These are phyloP conservation scores for Rutstroemia sp. DNA, from an alignment of 2,329 filamentous ascomycete species.

Conservation along the genomic window DNA sequence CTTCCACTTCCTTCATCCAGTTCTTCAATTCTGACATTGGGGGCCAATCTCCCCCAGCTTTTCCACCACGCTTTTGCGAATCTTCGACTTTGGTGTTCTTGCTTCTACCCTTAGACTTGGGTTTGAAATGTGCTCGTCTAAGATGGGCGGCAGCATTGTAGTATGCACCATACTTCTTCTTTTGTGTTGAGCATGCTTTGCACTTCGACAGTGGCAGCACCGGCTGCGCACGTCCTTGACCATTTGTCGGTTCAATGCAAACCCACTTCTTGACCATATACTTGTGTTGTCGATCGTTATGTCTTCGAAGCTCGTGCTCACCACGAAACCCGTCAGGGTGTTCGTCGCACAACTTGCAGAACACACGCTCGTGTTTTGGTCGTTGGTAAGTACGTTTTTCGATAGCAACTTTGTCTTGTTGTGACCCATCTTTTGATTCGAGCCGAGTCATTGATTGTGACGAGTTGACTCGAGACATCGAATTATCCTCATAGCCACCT, in stretches of 20 bases:
- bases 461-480: constrained; percentile 25
- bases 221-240: constrained; percentile 40
- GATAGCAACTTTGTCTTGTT: constrained; percentile 26
- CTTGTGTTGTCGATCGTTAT: constrained; percentile 61
- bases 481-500: constrained; percentile 23
- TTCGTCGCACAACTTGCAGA: constrained; percentile 69
- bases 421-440: constrained; percentile 26
- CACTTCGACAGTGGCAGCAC: constrained; percentile 50
- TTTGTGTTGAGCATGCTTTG: constrained; percentile 71
- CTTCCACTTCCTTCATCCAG: constrained; percentile 51
- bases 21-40: constrained; percentile 49
- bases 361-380: constrained; percentile 29
- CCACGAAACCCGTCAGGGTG: constrained; percentile 84
- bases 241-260: constrained; percentile 49
- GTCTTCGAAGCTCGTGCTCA: constrained; percentile 74
- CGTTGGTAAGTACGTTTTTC: constrained; percentile 28
- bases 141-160: constrained; percentile 94
- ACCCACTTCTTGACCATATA: constrained; percentile 47
- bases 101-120: constrained; percentile 41
- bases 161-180: constrained; percentile 86
- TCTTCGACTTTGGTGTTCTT: constrained; percentile 28
- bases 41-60: constrained; percentile 47
- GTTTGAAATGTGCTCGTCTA: constrained; percentile 80
- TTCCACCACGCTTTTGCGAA: constrained; percentile 45
- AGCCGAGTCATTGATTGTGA: constrained; percentile 25